These are phyloP conservation scores for Silybum marianum DNA, from an alignment of 129 eudicot species.

Conservation along the genomic window DNA sequence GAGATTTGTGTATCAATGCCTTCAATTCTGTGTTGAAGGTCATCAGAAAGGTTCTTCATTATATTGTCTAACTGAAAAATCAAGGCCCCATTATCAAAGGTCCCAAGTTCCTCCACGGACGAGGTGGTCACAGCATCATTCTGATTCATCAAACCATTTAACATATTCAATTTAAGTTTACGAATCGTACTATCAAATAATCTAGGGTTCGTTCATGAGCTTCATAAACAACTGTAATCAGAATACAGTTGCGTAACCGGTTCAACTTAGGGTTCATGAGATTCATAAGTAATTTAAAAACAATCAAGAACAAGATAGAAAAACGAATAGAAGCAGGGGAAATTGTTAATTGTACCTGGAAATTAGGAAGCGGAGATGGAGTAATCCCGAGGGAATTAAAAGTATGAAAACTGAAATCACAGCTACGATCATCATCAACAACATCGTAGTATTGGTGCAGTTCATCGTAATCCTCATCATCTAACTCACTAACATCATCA, in stretches of 20 bases:
- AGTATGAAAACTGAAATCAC: slow-evolving; percentile 29
- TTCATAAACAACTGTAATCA: slow-evolving; percentile 15
- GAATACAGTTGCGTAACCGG: neutral
- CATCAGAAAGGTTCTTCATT: slow-evolving; percentile 29
- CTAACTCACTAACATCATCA: slow-evolving; percentile 28
- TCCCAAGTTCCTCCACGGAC: slow-evolving; percentile 13
- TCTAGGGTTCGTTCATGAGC: slow-evolving; percentile 17
- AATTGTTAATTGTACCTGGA: slow-evolving; percentile 18
- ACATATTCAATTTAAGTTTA: slow-evolving; percentile 7
- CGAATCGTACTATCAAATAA: neutral
- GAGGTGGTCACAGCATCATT: neutral
- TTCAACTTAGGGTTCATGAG: slow-evolving; percentile 22
- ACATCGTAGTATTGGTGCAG: slow-evolving; percentile 1
- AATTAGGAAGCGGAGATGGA: slow-evolving; percentile 4
- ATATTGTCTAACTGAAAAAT: slow-evolving; percentile 21
- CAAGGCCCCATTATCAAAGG: slow-evolving; percentile 16
- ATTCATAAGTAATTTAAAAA: neutral
- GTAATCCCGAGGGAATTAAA: slow-evolving; percentile 18
- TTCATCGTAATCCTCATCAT: slow-evolving; percentile 23
- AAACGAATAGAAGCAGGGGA: neutral
- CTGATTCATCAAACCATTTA: slow-evolving; percentile 23
- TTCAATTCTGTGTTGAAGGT: slow-evolving; percentile 24
- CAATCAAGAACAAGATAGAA: slow-evolving; percentile 3
- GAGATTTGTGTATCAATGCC: slow-evolving; percentile 25
- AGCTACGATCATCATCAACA: slow-evolving; percentile 34